Evolutionary conservation across 495 filamentous ascomycete species (phyloP).

Genomic region (Collariella sp.): DNA sequence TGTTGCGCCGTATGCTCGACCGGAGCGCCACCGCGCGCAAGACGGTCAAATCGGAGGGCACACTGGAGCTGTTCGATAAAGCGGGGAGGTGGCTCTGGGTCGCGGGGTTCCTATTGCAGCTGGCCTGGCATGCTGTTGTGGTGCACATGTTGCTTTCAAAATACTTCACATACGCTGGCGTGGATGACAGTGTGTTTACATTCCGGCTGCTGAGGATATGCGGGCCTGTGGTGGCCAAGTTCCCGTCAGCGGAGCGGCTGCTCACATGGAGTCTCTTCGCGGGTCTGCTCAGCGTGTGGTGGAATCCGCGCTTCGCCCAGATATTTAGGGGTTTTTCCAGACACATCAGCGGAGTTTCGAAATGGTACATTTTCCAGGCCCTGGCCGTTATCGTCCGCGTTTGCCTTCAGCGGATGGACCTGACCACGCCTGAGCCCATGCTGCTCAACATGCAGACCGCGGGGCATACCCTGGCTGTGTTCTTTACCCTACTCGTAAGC

Average conservation of each 20-base stretch:
- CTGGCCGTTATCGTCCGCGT: slow-evolving; percentile 52
- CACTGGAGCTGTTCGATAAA: slow-evolving; percentile 46
- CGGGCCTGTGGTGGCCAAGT: slow-evolving; percentile 14
- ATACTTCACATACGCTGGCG: neutral
- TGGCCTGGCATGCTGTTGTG: slow-evolving; percentile 43
- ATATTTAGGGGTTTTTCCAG: slow-evolving; percentile 54
- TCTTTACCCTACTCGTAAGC: slow-evolving; percentile 49
- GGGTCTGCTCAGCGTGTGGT: slow-evolving; percentile 57
- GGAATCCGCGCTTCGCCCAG: slow-evolving; percentile 64
- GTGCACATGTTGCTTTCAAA: slow-evolving; percentile 24
- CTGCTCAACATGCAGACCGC: slow-evolving; percentile 34
- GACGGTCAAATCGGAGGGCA: slow-evolving; percentile 29
- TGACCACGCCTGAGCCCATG: slow-evolving; percentile 35
- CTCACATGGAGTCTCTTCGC: slow-evolving; percentile 41
- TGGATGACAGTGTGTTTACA: neutral
- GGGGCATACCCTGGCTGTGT: slow-evolving; percentile 49
- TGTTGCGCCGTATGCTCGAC: slow-evolving; percentile 64
- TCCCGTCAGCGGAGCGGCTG: slow-evolving; percentile 32
- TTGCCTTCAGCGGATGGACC: slow-evolving; percentile 40
- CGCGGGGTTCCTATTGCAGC: slow-evolving; percentile 45
- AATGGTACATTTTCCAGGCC: slow-evolving; percentile 63
- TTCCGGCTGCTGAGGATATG: slow-evolving; percentile 1
- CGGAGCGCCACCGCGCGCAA: slow-evolving; percentile 42
- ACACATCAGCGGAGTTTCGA: slow-evolving; percentile 53
- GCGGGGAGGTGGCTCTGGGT: slow-evolving; percentile 43